Evolutionary conservation across 495 filamentous ascomycete genomes (phyloP).

Genomic region (Hyphodiscus hymeniophilus): DNA sequence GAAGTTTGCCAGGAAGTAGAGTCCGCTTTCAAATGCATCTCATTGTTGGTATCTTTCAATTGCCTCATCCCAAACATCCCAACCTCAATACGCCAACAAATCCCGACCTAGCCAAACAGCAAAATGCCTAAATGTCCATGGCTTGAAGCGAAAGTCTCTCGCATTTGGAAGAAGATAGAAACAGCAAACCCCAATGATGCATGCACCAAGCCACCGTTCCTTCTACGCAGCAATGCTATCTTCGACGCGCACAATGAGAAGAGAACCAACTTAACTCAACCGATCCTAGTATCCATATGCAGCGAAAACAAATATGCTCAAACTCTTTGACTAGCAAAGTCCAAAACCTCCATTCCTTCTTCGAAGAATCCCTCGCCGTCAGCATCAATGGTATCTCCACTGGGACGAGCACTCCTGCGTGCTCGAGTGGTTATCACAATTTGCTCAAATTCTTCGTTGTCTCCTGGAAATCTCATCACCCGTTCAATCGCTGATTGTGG

Average conservation of each 20-base stretch:
- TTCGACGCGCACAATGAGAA: not conserved
- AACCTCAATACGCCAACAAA: not conserved
- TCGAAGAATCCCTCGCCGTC: conserved; percentile 74
- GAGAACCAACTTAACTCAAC: not conserved
- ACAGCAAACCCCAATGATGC: too few species aligned
- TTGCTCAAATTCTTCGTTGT: conserved; percentile 63
- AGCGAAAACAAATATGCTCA: conserved; percentile 30
- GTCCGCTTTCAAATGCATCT: not conserved
- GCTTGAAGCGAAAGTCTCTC: too few species aligned
- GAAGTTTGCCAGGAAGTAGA: too few species aligned
- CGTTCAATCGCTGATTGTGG: conserved; percentile 49
- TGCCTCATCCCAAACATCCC: not conserved
- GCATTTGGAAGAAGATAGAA: too few species aligned
- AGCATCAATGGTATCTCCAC: conserved; percentile 20
- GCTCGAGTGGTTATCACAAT: conserved; percentile 73
- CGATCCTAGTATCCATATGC: too few species aligned
- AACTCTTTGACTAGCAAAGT: conserved; percentile 81
- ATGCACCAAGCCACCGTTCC: too few species aligned
- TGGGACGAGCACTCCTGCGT: conserved; percentile 43
- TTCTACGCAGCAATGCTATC: not conserved
- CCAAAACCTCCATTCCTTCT: conserved; percentile 86
- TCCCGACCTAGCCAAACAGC: too few species aligned
- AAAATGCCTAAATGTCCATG: not conserved
- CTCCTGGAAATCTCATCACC: conserved; percentile 34
- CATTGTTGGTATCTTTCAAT: not conserved